Evolutionary conservation across 495 filamentous ascomycete genomes (phyloP).

Genomic region (Neurospora pannonica): DNA sequence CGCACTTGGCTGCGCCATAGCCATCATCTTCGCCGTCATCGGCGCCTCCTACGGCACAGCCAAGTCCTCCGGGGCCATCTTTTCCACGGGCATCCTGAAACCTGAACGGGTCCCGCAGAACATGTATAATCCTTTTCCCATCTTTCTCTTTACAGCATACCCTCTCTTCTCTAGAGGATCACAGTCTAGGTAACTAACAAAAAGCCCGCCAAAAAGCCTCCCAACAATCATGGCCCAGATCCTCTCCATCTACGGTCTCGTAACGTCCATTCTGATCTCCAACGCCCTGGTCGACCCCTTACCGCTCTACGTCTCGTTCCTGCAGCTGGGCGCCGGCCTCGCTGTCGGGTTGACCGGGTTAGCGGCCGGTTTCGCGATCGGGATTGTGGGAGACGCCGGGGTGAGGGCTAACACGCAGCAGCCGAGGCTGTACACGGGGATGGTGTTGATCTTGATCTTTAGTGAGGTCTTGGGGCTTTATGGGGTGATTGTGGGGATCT

Average conservation of each 20-base stretch:
- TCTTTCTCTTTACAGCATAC: not conserved
- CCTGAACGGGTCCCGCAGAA: slow-evolving; percentile 83
- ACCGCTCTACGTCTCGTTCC: slow-evolving; percentile 35
- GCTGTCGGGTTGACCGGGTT: slow-evolving; percentile 92
- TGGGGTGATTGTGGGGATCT: slow-evolving; percentile 32
- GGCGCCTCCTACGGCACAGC: slow-evolving; percentile 93
- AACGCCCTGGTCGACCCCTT: slow-evolving; percentile 33
- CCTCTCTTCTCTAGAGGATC: not conserved
- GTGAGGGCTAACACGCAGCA: slow-evolving; percentile 83
- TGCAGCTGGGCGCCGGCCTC: slow-evolving; percentile 56
- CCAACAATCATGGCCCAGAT: slow-evolving; percentile 76
- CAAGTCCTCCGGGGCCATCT: slow-evolving; percentile 71
- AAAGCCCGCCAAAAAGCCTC: slow-evolving; percentile 34
- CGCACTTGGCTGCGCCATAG: slow-evolving; percentile 39
- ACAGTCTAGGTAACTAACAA: not conserved
- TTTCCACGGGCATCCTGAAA: slow-evolving; percentile 44
- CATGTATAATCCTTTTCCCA: slow-evolving; percentile 12
- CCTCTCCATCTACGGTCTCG: slow-evolving; percentile 53
- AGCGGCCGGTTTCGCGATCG: slow-evolving; percentile 96
- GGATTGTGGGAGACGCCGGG: slow-evolving; percentile 83
- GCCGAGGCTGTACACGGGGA: slow-evolving; percentile 81
- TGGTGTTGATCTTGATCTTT: slow-evolving; percentile 93
- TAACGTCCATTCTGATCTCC: slow-evolving; percentile 38
- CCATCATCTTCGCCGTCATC: slow-evolving; percentile 62
- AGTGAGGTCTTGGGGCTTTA: slow-evolving; percentile 77